Conservation (phyloP, 495 filamentous ascomycete genomes). For the Penicillium atrosanguineum region DNA sequence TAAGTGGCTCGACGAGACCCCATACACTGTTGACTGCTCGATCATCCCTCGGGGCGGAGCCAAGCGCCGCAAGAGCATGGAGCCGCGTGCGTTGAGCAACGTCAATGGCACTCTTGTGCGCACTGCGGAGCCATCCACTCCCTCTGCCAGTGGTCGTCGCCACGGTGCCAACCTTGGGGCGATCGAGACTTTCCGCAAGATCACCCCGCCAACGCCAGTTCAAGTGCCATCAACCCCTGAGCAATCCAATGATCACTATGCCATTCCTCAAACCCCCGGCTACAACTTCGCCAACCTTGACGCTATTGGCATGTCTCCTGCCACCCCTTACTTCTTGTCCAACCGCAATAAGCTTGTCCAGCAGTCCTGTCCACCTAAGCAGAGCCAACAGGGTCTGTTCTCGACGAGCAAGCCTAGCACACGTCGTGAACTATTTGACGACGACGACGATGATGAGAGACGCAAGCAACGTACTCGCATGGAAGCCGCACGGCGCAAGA, state of each 20-base stretch:
- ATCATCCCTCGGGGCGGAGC: slow-evolving; percentile 72
- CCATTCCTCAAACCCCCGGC: slow-evolving; percentile 34
- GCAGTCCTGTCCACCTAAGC: slow-evolving; percentile 72
- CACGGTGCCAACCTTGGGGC: slow-evolving; percentile 37
- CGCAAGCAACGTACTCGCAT: slow-evolving; percentile 61
- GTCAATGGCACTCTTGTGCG: slow-evolving; percentile 60
- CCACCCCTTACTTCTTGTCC: slow-evolving; percentile 55
- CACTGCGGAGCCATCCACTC: slow-evolving; percentile 27
- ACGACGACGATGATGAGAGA: slow-evolving; percentile 33
- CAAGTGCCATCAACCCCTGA: slow-evolving; percentile 21
- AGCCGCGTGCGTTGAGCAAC: slow-evolving; percentile 74
- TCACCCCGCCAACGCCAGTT: slow-evolving; percentile 26
- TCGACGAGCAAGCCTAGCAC: slow-evolving; percentile 16
- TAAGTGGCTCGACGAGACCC: slow-evolving; percentile 66
- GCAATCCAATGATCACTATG: slow-evolving; percentile 22
- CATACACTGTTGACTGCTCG: slow-evolving; percentile 69
- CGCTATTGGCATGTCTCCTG: slow-evolving; percentile 48
- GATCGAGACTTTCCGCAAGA: slow-evolving; percentile 33
- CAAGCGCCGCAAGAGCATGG: slow-evolving; percentile 87
- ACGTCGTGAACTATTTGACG: slow-evolving; percentile 8
- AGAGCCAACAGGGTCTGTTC: slow-evolving; percentile 47
- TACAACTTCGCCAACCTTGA: slow-evolving; percentile 41
- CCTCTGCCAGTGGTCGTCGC: slow-evolving; percentile 27
- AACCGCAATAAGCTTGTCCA: slow-evolving; percentile 57
- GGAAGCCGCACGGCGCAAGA: slow-evolving; percentile 75